Base-by-base conservation (phyloP, 2,329 filamentous ascomycete genomes). In the Bipolaris victoriae region DNA sequence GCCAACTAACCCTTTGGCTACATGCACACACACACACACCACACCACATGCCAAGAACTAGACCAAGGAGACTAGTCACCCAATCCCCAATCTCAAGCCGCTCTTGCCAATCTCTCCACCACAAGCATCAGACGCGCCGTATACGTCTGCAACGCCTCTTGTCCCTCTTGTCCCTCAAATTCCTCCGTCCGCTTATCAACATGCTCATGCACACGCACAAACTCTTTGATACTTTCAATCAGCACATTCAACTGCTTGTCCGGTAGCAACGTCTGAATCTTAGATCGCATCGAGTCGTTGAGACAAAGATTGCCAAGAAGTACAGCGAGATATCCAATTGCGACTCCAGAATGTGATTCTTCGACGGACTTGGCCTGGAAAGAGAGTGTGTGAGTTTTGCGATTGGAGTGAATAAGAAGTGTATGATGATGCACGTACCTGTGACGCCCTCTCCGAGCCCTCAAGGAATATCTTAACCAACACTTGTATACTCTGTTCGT, bases 271-370 rank as follows among this genome's bases (percentile, higher is more conserved):
- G 44, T 26, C 20, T 76, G 76, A 15, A 86, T 74, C 22, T 77
- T 76, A 9, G 65, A 52, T 40, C 81, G 78, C 5, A 83, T 79
- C 2, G 72, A 69, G 7, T 71, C 59, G 51, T 84, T 80, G 26
- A 95, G 80, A 65, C 88, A 92, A 22, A 97, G 79, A 64, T 92
- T 95, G 16, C 92, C 91, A 2, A 98, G 82, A 5, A 97, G 81
- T 13, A 97, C 88, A 0, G 92, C 88, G 22, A 97, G 82, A 73
- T 97, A 97, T 15, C 92, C 93, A 73, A 94, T 87, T 1, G 90
- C 88, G 26, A 98, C 92, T 65, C 93, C 92, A 49, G 90, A 83
- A 58, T 90, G 88, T 24, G 88, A 88, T 71, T 93, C 91, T 69
- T 91, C 77, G 56, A 84, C 77, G 5, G 82, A 84, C 60, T 82